A percentile compares a stretch with the other conserved stretches of the same genome.
Evolutionary conservation across 768 basidiomycete genomes (phyloP).

Genomic region (Boletus pseudopeckii): DNA sequence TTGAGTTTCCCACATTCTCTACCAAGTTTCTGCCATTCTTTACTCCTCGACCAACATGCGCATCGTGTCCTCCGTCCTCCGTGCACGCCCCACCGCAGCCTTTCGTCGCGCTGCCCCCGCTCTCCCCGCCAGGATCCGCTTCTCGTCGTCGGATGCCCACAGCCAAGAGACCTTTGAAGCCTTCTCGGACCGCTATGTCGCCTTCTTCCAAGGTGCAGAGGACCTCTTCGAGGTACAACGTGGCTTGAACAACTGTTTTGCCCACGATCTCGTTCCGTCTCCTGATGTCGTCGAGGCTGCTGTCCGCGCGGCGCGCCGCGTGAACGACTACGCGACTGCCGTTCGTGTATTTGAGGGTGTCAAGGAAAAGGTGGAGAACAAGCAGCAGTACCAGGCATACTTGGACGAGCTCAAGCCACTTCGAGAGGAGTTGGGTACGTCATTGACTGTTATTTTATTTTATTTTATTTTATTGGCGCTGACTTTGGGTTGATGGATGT

Average conservation of each 20-base stretch:
- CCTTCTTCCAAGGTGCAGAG: constrained; percentile 88
- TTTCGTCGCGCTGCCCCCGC: constrained; percentile 43
- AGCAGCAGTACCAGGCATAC: constrained; percentile 90
- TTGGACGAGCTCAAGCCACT: constrained; percentile 85
- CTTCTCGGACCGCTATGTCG: constrained; percentile 90
- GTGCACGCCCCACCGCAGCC: constrained; percentile 49
- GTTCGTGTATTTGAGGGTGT: constrained; percentile 95
- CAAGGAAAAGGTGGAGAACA: constrained; percentile 97
- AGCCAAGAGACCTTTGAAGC: constrained; percentile 90
- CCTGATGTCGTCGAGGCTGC: constrained; percentile 84
- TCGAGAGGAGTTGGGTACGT: constrained; percentile 86
- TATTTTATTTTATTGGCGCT: neutral
- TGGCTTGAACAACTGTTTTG: constrained; percentile 99
- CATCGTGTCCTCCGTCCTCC: constrained; percentile 60
- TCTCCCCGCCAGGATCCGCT: constrained; percentile 35
- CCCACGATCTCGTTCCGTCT: constrained; percentile 93
- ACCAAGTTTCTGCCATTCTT: neutral
- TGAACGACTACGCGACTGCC: constrained; percentile 96
- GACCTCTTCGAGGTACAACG: constrained; percentile 99
- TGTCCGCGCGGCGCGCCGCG: constrained; percentile 80
- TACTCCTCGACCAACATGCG: constrained; percentile 44
- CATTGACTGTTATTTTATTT: neutral
- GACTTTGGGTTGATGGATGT: neutral
- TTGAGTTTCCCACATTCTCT: constrained; percentile 11
- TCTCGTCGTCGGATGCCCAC: constrained; percentile 55